Conservation (phyloP, 768 basidiomycete species). For the Bullera alba region DNA sequence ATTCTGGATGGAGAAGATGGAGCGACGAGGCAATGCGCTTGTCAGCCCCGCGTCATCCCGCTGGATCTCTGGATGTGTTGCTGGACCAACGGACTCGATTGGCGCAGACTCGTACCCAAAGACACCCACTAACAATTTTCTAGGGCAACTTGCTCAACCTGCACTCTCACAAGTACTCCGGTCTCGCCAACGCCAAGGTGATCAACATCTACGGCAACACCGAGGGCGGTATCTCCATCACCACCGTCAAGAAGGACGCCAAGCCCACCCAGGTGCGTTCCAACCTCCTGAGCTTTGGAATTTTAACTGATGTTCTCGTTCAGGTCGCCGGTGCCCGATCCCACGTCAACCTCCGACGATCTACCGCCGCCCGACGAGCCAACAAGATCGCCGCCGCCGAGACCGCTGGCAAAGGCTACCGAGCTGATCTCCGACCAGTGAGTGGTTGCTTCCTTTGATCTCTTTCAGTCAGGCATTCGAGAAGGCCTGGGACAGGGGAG, state of each 20-base stretch:
- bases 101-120: neutral
- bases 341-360: conserved; percentile 32
- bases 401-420: conserved; percentile 45
- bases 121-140: neutral
- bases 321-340: conserved; percentile 37
- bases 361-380: conserved; percentile 38
- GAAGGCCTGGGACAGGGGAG: too few species aligned
- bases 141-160: conserved; percentile 68
- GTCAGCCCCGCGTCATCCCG: too few species aligned
- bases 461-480: too few species aligned
- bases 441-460: too few species aligned
- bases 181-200: conserved; percentile 72
- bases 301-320: neutral
- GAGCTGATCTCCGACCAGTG: conserved; percentile 44
- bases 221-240: conserved; percentile 35
- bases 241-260: conserved; percentile 42
- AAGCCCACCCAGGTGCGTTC: conserved; percentile 37
- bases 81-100: neutral
- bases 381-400: conserved; percentile 46
- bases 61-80: neutral
- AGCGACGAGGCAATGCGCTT: too few species aligned
- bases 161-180: conserved; percentile 89
- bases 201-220: conserved; percentile 33
- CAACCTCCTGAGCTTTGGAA: neutral
- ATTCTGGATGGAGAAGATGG: too few species aligned